Evolutionary conservation across 2,329 filamentous ascomycete species (phyloP).

Genomic region (Diplodia intermedia): DNA sequence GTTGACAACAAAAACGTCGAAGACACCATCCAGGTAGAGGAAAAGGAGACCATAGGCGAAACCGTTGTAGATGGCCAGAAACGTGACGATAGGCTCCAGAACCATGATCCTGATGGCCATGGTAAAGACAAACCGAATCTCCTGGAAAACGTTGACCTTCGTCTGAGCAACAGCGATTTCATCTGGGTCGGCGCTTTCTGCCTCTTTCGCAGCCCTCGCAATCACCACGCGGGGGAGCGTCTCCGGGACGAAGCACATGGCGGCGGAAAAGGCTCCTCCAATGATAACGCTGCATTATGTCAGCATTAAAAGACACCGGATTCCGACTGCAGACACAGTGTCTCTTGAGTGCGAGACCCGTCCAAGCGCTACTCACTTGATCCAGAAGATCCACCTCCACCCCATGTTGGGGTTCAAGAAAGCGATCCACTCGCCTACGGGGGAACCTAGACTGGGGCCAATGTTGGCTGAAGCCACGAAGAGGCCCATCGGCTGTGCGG

Average conservation of each 20-base stretch:
- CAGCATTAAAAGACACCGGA: not conserved
- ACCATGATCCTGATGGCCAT: constrained; percentile 49
- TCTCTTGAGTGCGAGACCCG: too few relatives aligned
- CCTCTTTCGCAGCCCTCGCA: constrained; percentile 19
- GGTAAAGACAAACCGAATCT: constrained; percentile 30
- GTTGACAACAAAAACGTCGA: constrained; percentile 74
- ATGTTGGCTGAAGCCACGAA: constrained; percentile 32
- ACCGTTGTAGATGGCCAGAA: constrained; percentile 55
- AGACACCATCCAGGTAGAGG: constrained; percentile 82
- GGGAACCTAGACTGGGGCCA: constrained; percentile 31
- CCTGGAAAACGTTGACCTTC: constrained; percentile 31
- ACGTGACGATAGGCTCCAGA: constrained; percentile 57
- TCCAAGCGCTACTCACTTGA: constrained; percentile 21
- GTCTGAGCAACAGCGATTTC: constrained; percentile 25
- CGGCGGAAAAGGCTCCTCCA: constrained; percentile 27
- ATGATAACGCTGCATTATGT: constrained; percentile 28
- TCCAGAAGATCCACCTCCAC: constrained; percentile 33
- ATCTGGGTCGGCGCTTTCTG: constrained; percentile 23
- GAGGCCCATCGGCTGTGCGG: constrained; percentile 33
- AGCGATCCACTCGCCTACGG: constrained; percentile 31
- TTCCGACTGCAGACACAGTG: too few relatives aligned
- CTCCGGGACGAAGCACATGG: constrained; percentile 28
- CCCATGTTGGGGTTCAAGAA: constrained; percentile 30
- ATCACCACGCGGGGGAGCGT: constrained; percentile 32
- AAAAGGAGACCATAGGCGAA: constrained; percentile 76